Evolutionary conservation across 2,329 filamentous ascomycete species (phyloP).

Genomic region (Bipolaris cookei): DNA sequence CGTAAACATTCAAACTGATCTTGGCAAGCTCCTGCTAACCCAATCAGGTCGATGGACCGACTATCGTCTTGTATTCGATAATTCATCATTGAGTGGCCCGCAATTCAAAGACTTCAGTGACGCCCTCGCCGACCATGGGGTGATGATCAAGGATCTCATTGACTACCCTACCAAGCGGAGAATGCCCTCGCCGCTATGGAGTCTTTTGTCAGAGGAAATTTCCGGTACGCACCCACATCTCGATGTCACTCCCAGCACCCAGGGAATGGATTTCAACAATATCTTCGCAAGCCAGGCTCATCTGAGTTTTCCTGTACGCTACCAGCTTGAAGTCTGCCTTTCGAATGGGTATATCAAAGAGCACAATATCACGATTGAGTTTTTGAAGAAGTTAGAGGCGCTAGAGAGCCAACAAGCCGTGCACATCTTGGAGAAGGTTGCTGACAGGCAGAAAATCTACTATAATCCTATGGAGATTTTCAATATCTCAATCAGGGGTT

Average conservation of each 20-base stretch:
- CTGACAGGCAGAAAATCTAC: slow-evolving; percentile 66
- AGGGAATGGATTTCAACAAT: slow-evolving; percentile 31
- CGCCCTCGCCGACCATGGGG: slow-evolving; percentile 75
- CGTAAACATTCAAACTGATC: slow-evolving; percentile 22
- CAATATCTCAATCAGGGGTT: slow-evolving; percentile 48
- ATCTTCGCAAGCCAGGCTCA: slow-evolving; percentile 40
- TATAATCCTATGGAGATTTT: slow-evolving; percentile 78
- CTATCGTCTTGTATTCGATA: slow-evolving; percentile 60
- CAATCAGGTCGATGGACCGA: slow-evolving; percentile 65
- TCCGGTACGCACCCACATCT: slow-evolving; percentile 33
- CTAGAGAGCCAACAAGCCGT: slow-evolving; percentile 63
- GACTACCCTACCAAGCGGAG: slow-evolving; percentile 52
- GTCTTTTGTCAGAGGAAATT: slow-evolving; percentile 40
- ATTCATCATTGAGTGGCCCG: slow-evolving; percentile 33
- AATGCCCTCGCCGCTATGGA: slow-evolving; percentile 26
- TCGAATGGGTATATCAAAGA: slow-evolving; percentile 79
- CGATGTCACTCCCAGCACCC: slow-evolving; percentile 1
- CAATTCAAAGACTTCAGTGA: slow-evolving; percentile 55
- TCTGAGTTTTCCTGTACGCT: slow-evolving; percentile 71
- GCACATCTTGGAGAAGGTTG: slow-evolving; percentile 75
- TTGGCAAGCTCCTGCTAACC: background rate
- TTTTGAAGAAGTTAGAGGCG: slow-evolving; percentile 66
- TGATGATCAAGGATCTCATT: slow-evolving; percentile 57
- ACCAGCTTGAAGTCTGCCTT: slow-evolving; percentile 93
- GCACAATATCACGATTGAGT: slow-evolving; percentile 70